Conservation (phyloP, 108 stramenopile genomes). For the Mayamaea pseudoterrestris region DNA sequence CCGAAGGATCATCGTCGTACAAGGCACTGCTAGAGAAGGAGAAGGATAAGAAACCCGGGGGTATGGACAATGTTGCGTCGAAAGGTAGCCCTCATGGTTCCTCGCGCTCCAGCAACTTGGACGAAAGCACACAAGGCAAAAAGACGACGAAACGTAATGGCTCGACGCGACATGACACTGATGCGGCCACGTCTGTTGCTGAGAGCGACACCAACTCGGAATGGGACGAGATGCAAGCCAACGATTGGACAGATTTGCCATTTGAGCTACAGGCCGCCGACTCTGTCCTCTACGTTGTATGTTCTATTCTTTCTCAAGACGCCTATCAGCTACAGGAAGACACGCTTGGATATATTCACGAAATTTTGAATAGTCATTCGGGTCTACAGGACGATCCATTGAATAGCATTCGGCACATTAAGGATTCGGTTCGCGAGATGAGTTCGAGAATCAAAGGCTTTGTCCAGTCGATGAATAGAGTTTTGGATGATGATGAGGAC, state of each 20-base stretch:
- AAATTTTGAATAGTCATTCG: conserved; percentile 11
- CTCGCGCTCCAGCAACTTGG: too few species aligned
- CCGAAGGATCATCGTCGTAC: too few species aligned
- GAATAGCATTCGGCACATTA: conserved; percentile 51
- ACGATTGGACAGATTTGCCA: conserved; percentile 47
- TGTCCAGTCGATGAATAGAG: conserved; percentile 52
- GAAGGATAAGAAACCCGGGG: too few species aligned
- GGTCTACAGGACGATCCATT: conserved; percentile 41
- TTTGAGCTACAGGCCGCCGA: conserved; percentile 77
- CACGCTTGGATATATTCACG: conserved; percentile 24
- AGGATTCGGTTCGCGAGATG: conserved; percentile 65
- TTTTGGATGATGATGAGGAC: conserved; percentile 81
- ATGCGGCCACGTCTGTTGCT: too few species aligned
- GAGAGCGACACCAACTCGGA: too few species aligned
- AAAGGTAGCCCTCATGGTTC: too few species aligned
- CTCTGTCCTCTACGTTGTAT: conserved; percentile 58
- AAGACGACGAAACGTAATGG: too few species aligned
- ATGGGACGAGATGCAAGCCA: conserved; percentile 57
- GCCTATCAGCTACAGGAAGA: conserved; percentile 27
- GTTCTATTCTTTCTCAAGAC: conserved; percentile 45
- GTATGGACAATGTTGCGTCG: too few species aligned
- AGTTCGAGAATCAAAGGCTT: conserved; percentile 65
- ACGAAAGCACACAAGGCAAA: too few species aligned
- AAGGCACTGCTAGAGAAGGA: too few species aligned
- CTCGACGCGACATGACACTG: too few species aligned